Conservation (phyloP, 2,329 filamentous ascomycete species). For the Stemphylium beticola region DNA sequence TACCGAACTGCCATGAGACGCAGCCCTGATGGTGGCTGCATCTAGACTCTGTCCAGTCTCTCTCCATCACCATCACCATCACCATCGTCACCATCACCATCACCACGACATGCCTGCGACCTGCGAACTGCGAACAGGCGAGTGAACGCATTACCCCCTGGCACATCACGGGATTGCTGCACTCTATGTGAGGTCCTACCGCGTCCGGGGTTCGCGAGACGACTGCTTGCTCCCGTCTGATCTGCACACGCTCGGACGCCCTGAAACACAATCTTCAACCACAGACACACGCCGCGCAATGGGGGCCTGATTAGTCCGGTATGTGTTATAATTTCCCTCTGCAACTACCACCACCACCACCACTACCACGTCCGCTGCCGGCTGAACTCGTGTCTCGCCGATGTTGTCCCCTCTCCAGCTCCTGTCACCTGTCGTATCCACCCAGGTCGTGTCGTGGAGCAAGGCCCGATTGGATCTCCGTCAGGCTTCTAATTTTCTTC, state of each 20-base stretch:
- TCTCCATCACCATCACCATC: too few relatives aligned
- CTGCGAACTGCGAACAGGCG: neutral
- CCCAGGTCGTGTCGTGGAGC: neutral
- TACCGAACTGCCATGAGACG: neutral
- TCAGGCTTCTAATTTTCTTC: conserved; percentile 6
- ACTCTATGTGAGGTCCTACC: conserved; percentile 7
- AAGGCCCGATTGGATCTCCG: conserved; percentile 8
- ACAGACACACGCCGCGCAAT: neutral
- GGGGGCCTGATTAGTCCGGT: neutral
- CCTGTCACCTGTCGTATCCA: neutral
- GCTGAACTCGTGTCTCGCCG: conserved; percentile 4
- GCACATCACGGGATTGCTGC: conserved; percentile 12
- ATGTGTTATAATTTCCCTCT: neutral
- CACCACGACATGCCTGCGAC: neutral
- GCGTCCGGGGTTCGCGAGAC: conserved; percentile 24
- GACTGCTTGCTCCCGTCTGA: conserved; percentile 34
- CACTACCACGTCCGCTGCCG: neutral
- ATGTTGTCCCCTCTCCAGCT: conserved; percentile 3
- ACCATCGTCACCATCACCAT: too few relatives aligned
- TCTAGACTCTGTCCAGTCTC: neutral
- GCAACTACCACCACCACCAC: conserved; percentile 3
- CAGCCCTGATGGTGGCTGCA: neutral
- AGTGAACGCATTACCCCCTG: conserved; percentile 1
- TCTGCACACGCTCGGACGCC: conserved; percentile 24
- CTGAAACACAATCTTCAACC: conserved; percentile 25